Percentiles rank a stretch among this genome's conserved stretches.
Evolutionary conservation across 129 eudicot species (phyloP).

Genomic region (Flaveria ramosissima): DNA sequence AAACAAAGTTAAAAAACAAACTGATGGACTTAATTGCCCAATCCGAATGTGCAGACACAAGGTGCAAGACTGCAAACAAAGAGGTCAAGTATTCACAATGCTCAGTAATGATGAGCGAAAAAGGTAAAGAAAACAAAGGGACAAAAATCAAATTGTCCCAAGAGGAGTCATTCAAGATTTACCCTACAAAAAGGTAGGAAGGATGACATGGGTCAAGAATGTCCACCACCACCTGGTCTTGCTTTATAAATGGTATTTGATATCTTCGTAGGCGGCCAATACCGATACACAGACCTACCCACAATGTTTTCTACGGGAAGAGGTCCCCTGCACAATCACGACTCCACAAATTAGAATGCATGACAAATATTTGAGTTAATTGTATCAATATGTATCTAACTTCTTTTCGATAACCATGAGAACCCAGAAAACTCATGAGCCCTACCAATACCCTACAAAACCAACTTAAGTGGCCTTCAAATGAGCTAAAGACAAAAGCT

Average conservation of each 20-base stretch:
- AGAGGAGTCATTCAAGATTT: conserved; percentile 23
- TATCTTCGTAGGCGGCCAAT: conserved; percentile 89
- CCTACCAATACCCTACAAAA: neutral
- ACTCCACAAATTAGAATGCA: neutral
- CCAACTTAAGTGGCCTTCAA: neutral
- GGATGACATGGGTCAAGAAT: conserved; percentile 41
- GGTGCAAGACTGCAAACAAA: neutral
- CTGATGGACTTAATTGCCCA: neutral
- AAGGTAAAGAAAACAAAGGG: conserved; percentile 4
- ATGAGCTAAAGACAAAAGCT: neutral
- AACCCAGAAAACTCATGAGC: neutral
- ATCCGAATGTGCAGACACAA: neutral
- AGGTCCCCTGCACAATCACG: conserved; percentile 72
- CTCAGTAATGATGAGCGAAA: neutral
- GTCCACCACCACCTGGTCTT: conserved; percentile 43
- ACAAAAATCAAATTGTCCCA: neutral
- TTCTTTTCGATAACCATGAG: neutral
- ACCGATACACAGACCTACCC: conserved; percentile 80
- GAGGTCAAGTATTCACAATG: conserved; percentile 38
- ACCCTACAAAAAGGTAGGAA: conserved; percentile 15
- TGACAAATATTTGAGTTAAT: neutral
- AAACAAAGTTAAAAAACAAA: neutral
- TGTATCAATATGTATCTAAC: neutral
- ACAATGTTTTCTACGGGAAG: conserved; percentile 82
- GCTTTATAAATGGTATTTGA: conserved; percentile 63